Percentiles rank a stretch among this genome's conserved stretches.
These are phyloP conservation scores for Cutaneotrichosporon sp. DNA, from an alignment of 1,284 basidiomycete genomes.

Conservation along the genomic window DNA sequence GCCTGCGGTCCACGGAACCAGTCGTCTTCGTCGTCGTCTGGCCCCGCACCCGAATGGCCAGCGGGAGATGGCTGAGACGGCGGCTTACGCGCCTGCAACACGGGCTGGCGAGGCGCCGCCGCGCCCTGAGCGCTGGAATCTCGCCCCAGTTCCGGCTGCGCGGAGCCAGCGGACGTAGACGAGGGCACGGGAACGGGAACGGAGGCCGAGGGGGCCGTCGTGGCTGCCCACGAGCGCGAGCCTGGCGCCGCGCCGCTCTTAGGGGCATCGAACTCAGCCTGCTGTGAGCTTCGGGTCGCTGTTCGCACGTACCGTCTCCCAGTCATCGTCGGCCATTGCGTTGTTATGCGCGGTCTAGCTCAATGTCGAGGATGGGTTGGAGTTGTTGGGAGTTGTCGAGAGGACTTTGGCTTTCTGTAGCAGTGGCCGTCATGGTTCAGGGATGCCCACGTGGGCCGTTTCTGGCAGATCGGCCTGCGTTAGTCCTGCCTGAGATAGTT, in stretches of 20 bases:
- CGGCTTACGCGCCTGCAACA: neutral
- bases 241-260: no score
- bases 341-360: neutral
- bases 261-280: neutral
- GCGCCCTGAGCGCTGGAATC: neutral
- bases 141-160: no score
- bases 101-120: neutral
- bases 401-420: no score
- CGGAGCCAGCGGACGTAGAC: no score
- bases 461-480: no score
- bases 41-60: no score
- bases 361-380: neutral
- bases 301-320: constrained; percentile 15
- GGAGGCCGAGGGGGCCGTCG: neutral
- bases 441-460: no score
- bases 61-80: neutral
- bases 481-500: no score
- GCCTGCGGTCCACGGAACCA: constrained; percentile 16
- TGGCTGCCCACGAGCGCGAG: no score
- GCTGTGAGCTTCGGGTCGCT: neutral
- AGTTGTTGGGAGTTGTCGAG: neutral
- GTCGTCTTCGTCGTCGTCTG: constrained; percentile 12
- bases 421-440: no score
- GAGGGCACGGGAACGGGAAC: neutral
- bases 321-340: constrained; percentile 12